These are phyloP conservation scores for Coccomyxa sp. DNA, from an alignment of 139 green algal genomes.

Conservation along the genomic window DNA sequence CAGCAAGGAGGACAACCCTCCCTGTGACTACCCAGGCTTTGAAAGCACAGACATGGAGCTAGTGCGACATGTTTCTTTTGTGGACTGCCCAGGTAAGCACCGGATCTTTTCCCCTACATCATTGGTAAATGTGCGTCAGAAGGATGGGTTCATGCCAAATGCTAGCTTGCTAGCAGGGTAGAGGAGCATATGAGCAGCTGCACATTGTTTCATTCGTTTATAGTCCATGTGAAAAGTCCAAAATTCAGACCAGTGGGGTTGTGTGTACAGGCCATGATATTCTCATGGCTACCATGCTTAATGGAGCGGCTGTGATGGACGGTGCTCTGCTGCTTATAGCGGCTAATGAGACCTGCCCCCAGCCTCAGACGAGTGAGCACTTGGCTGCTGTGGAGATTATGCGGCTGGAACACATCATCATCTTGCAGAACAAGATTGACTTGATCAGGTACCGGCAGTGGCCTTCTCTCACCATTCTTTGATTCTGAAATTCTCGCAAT, in stretches of 20 bases:
- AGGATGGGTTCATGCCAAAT: too few species aligned
- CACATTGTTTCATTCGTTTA: too few species aligned
- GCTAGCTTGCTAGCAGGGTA: too few species aligned
- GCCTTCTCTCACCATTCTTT: background rate
- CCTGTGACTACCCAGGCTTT: slow-evolving; percentile 73
- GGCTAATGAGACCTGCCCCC: slow-evolving; percentile 97
- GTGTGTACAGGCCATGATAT: slow-evolving; percentile 90
- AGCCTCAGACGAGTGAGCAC: slow-evolving; percentile 90
- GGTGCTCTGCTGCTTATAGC: slow-evolving; percentile 97
- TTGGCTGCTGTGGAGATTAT: slow-evolving; percentile 99
- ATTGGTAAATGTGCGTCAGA: background rate
- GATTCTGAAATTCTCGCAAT: background rate
- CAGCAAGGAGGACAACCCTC: slow-evolving; percentile 81
- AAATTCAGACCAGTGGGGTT: background rate
- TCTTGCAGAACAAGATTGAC: slow-evolving; percentile 90
- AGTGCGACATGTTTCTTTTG: slow-evolving; percentile 95
- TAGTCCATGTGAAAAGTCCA: too few species aligned
- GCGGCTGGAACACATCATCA: slow-evolving; percentile 91
- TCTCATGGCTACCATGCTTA: slow-evolving; percentile 99
- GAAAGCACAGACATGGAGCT: slow-evolving; percentile 86
- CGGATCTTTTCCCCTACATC: background rate
- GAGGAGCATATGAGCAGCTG: too few species aligned
- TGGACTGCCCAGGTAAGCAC: slow-evolving; percentile 84
- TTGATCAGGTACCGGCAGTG: slow-evolving; percentile 63
- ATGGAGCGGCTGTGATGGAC: slow-evolving; percentile 99